phyloP scores from a whole-genome alignment of 495 filamentous ascomycete genomes.

The Penicillium nucicola region DNA sequence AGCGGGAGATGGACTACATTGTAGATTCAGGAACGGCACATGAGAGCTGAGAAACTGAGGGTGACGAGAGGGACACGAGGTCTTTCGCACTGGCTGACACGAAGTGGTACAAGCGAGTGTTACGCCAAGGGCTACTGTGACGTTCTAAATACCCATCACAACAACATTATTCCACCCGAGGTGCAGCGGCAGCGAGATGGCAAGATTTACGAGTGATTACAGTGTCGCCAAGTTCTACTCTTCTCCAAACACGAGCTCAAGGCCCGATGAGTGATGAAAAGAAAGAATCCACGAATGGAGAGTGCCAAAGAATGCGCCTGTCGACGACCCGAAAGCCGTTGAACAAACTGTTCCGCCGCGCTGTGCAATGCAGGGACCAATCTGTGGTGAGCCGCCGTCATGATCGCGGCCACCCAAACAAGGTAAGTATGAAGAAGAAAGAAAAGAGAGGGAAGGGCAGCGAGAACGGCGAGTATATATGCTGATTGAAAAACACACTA shows the following conservation, averaged over 20 bases:
- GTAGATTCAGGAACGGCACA: background rate
- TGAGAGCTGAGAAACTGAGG: background rate
- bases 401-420: conserved; percentile 64
- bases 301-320: conserved; percentile 69
- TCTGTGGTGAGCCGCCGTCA: conserved; percentile 54
- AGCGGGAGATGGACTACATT: background rate
- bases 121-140: no score
- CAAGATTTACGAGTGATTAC: background rate
- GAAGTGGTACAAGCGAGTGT: no score
- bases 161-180: no score
- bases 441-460: conserved; percentile 31
- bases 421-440: conserved; percentile 74
- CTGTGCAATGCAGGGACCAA: conserved; percentile 70
- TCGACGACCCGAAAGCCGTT: conserved; percentile 62
- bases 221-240: no score
- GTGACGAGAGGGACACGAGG: no score
- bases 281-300: conserved; percentile 35
- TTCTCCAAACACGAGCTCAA: conserved; percentile 50
- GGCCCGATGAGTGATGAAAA: conserved; percentile 54
- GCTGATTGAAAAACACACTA: conserved; percentile 15
- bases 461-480: conserved; percentile 27
- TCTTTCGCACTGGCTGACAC: no score
- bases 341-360: conserved; percentile 59
- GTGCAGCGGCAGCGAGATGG: no score
- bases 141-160: no score